These are phyloP conservation scores for Aspergillus terreus DNA, from an alignment of 2,329 filamentous ascomycete genomes.

Conservation along the genomic window DNA sequence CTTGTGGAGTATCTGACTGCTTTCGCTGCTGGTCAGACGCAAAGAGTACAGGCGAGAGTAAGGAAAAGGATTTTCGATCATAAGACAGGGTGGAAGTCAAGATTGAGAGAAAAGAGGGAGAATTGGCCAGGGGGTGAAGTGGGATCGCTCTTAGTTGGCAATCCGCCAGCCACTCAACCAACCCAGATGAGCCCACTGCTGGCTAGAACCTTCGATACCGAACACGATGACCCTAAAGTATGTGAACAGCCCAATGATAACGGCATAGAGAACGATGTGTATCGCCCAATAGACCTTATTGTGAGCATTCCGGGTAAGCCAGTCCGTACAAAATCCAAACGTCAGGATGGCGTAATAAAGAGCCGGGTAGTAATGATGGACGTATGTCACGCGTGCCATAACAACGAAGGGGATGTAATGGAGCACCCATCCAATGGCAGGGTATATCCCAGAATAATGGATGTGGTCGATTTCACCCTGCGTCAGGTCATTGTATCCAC, in stretches of 20 bases:
- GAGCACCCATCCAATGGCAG: slow-evolving; percentile 87
- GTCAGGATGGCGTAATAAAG: slow-evolving; percentile 94
- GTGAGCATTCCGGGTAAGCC: slow-evolving; percentile 66
- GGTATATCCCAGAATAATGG: slow-evolving; percentile 89
- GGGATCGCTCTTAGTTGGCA: slow-evolving; percentile 43
- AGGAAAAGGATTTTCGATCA: neutral
- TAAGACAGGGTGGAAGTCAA: neutral
- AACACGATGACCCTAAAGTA: slow-evolving; percentile 93
- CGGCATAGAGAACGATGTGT: slow-evolving; percentile 71
- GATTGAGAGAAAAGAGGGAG: neutral
- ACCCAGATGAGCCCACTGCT: slow-evolving; percentile 85
- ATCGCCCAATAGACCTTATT: slow-evolving; percentile 61
- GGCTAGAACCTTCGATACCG: slow-evolving; percentile 84
- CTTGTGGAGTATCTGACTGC: no score
- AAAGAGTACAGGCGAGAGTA: no score
- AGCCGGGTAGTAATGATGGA: slow-evolving; percentile 98
- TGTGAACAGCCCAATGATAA: slow-evolving; percentile 77
- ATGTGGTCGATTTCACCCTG: slow-evolving; percentile 83
- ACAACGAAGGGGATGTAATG: slow-evolving; percentile 94
- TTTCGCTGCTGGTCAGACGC: no score
- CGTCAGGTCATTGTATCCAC: slow-evolving; percentile 81
- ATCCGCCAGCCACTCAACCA: slow-evolving; percentile 90
- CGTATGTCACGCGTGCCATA: slow-evolving; percentile 98
- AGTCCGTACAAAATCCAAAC: slow-evolving; percentile 85
- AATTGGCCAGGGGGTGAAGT: neutral